Conservation (phyloP, 768 basidiomycete species). For the Trametes gibbosa region DNA sequence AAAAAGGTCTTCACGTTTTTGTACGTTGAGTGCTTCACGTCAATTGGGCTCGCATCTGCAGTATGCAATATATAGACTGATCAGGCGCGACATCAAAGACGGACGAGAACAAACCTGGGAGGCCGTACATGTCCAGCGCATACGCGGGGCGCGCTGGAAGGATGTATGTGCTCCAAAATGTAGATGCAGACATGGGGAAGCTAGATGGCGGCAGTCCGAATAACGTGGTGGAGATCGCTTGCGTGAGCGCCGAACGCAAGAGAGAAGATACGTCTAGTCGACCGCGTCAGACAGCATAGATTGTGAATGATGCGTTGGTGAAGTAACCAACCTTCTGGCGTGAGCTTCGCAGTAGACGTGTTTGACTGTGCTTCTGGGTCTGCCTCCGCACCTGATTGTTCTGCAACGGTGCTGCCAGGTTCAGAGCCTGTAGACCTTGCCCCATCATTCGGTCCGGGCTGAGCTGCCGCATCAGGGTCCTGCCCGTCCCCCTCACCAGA, state of each 20-base stretch:
- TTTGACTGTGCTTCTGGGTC: conserved; percentile 21
- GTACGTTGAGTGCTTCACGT: conserved; percentile 74
- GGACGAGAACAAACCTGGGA: conserved; percentile 26
- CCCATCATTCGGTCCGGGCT: not conserved
- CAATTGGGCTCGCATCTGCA: conserved; percentile 44
- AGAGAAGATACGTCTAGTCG: conserved; percentile 51
- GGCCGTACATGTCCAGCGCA: conserved; percentile 30
- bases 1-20: conserved; percentile 84
- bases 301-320: not conserved
- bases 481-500: conserved; percentile 1
- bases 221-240: conserved; percentile 56
- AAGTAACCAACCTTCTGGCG: conserved; percentile 27
- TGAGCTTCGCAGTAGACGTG: conserved; percentile 12
- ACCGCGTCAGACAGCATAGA: not conserved
- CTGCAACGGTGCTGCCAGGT: not conserved
- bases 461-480: not conserved
- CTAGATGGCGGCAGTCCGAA: conserved; percentile 44
- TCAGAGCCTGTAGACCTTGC: too few relatives aligned
- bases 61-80: conserved; percentile 27
- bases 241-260: conserved; percentile 61
- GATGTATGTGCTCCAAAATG: conserved; percentile 72
- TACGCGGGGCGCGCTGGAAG: conserved; percentile 80
- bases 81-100: not conserved
- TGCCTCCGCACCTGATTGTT: conserved; percentile 19
- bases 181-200: conserved; percentile 76